Base-by-base conservation (phyloP, 352 stramenopile genomes). In the Globisporangium echinulatum region DNA sequence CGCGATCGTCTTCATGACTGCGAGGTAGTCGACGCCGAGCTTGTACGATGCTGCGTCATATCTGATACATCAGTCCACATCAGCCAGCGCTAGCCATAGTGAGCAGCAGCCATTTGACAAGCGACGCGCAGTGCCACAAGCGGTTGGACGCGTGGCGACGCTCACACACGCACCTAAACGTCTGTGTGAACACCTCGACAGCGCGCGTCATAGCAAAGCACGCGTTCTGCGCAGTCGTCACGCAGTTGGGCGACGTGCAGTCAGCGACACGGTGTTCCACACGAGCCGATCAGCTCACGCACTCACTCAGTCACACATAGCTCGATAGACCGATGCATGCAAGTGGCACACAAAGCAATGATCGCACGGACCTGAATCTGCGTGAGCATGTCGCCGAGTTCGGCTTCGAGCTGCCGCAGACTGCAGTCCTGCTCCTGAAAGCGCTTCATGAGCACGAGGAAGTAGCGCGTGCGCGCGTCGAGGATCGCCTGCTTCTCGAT, bases 171-270 rank as follows among this genome's bases (percentile, higher is more conserved):
- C 58, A 85, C 64, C 74, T 70, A 36, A 79, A 78, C 7, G 69
- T 79, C 55, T 87, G 72, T 1, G 67, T 77, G 63, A 88, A 88
- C 36, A 82, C 64, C 40, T 76, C 77, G 11, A 73, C 75, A 6
- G 86, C 73, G 33, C 69, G 66, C 53, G 71, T 69, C 75, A 89
- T 85, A 33, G 68, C 58, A 5, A 52, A 54, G 52, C 76, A 86
- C 25, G 68, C 66, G 11, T 43, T 61, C 72, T 85, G 25, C 19
- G 17, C 17, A 19, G 17, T 19, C 17, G 17, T 19, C 17, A 56
- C 37, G 48, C 47, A 36, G 59, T 9, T 11, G 11, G 11, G 2
- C 46, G 2, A 44, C 13, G 15, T 38, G 56, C 33, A 56, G 7
- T 11, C 9, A 47, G 42, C 5, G 42, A 10, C 5, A 47, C 11